A percentile compares a stretch with the other conserved stretches of the same genome.
phyloP scores from a whole-genome alignment of 1,284 basidiomycete species.

The Ceratorhiza oryzae-sativae region DNA sequence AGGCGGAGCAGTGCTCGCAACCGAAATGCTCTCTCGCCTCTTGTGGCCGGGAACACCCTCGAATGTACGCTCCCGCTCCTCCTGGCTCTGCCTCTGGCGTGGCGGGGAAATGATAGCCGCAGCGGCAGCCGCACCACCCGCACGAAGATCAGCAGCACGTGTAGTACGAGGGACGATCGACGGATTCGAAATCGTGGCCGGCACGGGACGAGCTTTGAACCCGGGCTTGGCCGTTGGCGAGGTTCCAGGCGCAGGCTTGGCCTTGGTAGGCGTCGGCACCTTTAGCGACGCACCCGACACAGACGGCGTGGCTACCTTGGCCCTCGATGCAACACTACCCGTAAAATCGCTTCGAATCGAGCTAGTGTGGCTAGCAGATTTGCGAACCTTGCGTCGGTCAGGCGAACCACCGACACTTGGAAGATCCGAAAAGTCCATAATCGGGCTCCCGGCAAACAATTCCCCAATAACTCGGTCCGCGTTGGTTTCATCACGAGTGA shows the following conservation, averaged over 20 bases:
- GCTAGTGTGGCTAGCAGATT: slow-evolving; percentile 35
- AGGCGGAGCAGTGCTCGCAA: slow-evolving; percentile 78
- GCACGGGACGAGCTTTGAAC: slow-evolving; percentile 79
- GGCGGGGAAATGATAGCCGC: slow-evolving; percentile 38
- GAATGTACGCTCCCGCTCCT: slow-evolving; percentile 42
- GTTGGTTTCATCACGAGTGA: slow-evolving; percentile 64
- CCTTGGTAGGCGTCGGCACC: slow-evolving; percentile 44
- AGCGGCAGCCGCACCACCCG: slow-evolving; percentile 65
- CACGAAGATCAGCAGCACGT: slow-evolving; percentile 57
- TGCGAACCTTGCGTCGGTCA: slow-evolving; percentile 63
- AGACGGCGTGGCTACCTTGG: slow-evolving; percentile 55
- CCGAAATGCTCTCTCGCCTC: slow-evolving; percentile 58
- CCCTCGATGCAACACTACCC: slow-evolving; percentile 27
- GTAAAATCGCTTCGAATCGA: slow-evolving; percentile 40
- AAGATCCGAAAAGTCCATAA: slow-evolving; percentile 57
- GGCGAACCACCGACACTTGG: slow-evolving; percentile 78
- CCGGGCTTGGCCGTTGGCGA: slow-evolving; percentile 56
- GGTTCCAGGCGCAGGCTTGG: slow-evolving; percentile 50
- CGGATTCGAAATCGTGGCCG: slow-evolving; percentile 64
- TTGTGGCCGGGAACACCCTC: slow-evolving; percentile 44
- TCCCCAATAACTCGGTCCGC: slow-evolving; percentile 75
- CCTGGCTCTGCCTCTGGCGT: slow-evolving; percentile 35
- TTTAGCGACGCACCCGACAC: slow-evolving; percentile 54
- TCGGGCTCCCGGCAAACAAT: slow-evolving; percentile 29
- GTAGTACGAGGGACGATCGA: slow-evolving; percentile 80